phyloP scores from a whole-genome alignment of 2,329 filamentous ascomycete genomes.

The Xylariaceae sp. region DNA sequence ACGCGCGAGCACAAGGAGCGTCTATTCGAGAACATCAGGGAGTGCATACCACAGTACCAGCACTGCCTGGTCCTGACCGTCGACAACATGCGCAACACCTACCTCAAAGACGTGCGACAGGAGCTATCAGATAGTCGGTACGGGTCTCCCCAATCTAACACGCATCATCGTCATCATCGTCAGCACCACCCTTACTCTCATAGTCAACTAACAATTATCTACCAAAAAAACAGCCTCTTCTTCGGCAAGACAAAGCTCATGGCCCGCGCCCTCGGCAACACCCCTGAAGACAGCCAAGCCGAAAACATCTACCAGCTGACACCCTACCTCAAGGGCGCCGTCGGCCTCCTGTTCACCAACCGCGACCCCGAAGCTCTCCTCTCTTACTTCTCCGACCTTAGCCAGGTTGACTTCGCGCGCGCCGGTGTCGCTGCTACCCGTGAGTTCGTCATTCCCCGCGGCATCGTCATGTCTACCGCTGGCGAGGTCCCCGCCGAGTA shows the following conservation, averaged over 20 bases:
- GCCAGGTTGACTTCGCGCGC: conserved; percentile 83
- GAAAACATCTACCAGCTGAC: conserved; percentile 69
- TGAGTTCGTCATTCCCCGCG: conserved; percentile 74
- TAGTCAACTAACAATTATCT: background rate
- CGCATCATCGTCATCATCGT: too few relatives aligned
- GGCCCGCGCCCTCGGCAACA: conserved; percentile 84
- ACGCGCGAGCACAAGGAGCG: conserved; percentile 84
- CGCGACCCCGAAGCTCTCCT: conserved; percentile 63
- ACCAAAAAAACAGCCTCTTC: conserved; percentile 67
- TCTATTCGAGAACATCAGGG: conserved; percentile 83
- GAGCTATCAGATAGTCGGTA: conserved; percentile 83
- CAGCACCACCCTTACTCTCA: conserved; percentile 53
- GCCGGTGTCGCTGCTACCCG: conserved; percentile 73
- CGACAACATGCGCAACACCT: conserved; percentile 97
- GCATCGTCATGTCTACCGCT: conserved; percentile 74
- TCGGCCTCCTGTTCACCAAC: conserved; percentile 88
- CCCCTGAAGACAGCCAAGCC: conserved; percentile 72
- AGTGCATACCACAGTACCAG: conserved; percentile 78
- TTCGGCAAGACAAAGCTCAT: conserved; percentile 99
- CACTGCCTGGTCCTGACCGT: conserved; percentile 91
- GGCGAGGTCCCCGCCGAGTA: conserved; percentile 76
- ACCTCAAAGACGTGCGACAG: conserved; percentile 83
- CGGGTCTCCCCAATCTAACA: too few relatives aligned
- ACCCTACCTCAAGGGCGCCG: conserved; percentile 69
- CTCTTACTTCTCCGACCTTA: conserved; percentile 67